Percentiles rank a stretch among this genome's conserved stretches.
Evolutionary conservation across 768 basidiomycete genomes (phyloP).

Genomic region (Roridomyces roridus): DNA sequence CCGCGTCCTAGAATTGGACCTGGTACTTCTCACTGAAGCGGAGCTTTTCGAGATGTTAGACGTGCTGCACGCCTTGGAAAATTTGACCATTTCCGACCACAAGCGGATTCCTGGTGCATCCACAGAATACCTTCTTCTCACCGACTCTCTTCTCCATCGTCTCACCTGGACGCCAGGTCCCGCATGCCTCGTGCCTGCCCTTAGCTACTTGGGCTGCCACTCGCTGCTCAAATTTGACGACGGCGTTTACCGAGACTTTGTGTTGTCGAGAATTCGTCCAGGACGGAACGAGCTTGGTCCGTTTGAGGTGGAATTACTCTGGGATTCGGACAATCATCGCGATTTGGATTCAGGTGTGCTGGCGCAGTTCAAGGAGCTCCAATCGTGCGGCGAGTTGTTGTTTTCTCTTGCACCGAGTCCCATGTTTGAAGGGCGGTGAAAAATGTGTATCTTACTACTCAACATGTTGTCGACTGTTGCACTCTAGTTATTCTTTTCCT

Average conservation of each 20-base stretch:
- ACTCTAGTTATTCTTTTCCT: too few relatives aligned
- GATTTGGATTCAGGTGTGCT: not conserved
- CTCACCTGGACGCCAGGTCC: constrained; percentile 6
- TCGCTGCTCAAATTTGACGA: too few relatives aligned
- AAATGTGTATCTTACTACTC: too few relatives aligned
- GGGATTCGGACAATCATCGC: not conserved
- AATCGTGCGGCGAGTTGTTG: too few relatives aligned
- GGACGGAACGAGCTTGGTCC: not conserved
- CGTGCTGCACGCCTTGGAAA: not conserved
- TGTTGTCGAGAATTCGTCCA: constrained; percentile 1
- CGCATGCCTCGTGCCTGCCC: constrained; percentile 5
- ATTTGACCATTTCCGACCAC: constrained; percentile 1
- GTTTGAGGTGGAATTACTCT: not conserved
- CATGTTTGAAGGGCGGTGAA: too few relatives aligned
- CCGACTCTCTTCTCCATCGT: constrained; percentile 1
- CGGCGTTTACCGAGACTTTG: constrained; percentile 1
- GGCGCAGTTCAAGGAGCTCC: constrained; percentile 1
- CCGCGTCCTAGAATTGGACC: not conserved
- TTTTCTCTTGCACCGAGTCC: too few relatives aligned
- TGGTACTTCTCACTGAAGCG: not conserved
- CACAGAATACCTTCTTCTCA: not conserved
- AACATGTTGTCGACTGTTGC: too few relatives aligned
- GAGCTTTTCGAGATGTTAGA: constrained; percentile 5
- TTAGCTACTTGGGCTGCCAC: not conserved
- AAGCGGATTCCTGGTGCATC: not conserved